A percentile compares a stretch with the other conserved stretches of the same genome.
These are phyloP conservation scores for Neonectria magnoliae DNA, from an alignment of 2,329 filamentous ascomycete species.

Conservation along the genomic window DNA sequence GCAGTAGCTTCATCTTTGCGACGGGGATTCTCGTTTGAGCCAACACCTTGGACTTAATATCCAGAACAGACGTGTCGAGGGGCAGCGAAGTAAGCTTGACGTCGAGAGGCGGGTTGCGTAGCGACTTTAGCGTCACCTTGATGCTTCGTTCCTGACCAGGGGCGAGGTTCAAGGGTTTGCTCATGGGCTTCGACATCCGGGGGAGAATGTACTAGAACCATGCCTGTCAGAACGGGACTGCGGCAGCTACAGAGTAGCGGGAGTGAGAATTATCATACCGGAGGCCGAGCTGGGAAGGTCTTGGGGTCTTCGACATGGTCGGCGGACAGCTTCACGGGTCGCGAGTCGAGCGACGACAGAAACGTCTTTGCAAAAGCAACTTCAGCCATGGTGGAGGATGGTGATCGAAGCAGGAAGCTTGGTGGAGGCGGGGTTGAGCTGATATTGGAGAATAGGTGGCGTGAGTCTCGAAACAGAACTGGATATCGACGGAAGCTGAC, in stretches of 20 bases:
- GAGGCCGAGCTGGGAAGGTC: slow-evolving; percentile 77
- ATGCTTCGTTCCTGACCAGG: slow-evolving; percentile 64
- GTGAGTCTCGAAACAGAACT: background rate
- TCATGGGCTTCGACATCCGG: slow-evolving; percentile 69
- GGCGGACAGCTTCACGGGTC: slow-evolving; percentile 81
- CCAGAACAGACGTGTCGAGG: slow-evolving; percentile 77
- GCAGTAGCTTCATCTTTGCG: slow-evolving; percentile 87
- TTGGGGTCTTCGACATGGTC: slow-evolving; percentile 91
- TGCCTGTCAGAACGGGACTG: slow-evolving; percentile 4
- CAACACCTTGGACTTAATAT: slow-evolving; percentile 78
- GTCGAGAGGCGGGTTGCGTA: slow-evolving; percentile 78
- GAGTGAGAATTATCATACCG: slow-evolving; percentile 62
- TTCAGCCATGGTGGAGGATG: slow-evolving; percentile 73
- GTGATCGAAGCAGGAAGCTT: slow-evolving; percentile 18
- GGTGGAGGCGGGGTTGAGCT: slow-evolving; percentile 36
- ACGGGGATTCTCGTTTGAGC: slow-evolving; percentile 69
- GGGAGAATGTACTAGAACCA: slow-evolving; percentile 74
- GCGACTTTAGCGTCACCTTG: slow-evolving; percentile 75
- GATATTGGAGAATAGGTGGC: background rate
- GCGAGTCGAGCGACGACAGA: slow-evolving; percentile 80
- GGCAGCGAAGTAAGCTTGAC: slow-evolving; percentile 72
- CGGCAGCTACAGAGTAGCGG: background rate
- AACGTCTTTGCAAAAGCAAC: slow-evolving; percentile 85
- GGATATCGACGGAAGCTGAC: background rate
- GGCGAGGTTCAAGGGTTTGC: slow-evolving; percentile 57